Conservation (phyloP, 2,329 filamentous ascomycete species). For the Botrytis elliptica region DNA sequence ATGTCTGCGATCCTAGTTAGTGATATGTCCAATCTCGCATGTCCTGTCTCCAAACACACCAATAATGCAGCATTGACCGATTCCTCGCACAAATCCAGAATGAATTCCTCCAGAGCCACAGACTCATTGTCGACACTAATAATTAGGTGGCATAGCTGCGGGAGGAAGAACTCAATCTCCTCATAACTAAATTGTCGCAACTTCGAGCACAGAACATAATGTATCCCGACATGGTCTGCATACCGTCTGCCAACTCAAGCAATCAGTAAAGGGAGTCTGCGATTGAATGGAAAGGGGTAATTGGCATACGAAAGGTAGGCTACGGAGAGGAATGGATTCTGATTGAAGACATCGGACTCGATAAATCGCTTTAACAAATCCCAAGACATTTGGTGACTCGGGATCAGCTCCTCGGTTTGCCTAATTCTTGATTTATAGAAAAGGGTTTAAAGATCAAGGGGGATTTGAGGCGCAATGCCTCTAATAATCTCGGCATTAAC, state of each 20-base stretch:
- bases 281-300: constrained; percentile 18
- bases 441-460: constrained; percentile 24
- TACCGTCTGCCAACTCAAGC: constrained; percentile 62
- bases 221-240: constrained; percentile 85
- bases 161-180: constrained; percentile 90
- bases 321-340: constrained; percentile 83
- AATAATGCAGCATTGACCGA: constrained; percentile 80
- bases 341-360: constrained; percentile 92
- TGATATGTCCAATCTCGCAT: constrained; percentile 17
- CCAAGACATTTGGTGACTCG: constrained; percentile 62
- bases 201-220: constrained; percentile 86
- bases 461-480: constrained; percentile 38
- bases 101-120: constrained; percentile 85
- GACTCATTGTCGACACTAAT: constrained; percentile 89
- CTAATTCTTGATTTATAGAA: constrained; percentile 20
- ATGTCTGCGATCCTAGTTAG: constrained; percentile 57
- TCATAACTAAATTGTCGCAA: constrained; percentile 85
- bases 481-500: constrained; percentile 39
- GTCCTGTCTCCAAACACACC: constrained; percentile 50
- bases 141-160: constrained; percentile 82
- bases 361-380: constrained; percentile 87
- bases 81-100: constrained; percentile 82
- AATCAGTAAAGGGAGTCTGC: constrained; percentile 20
- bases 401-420: constrained; percentile 19
- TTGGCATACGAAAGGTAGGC: constrained; percentile 74